phyloP scores from a whole-genome alignment of 1,284 basidiomycete genomes.

The Pulveroboletus sp. region DNA sequence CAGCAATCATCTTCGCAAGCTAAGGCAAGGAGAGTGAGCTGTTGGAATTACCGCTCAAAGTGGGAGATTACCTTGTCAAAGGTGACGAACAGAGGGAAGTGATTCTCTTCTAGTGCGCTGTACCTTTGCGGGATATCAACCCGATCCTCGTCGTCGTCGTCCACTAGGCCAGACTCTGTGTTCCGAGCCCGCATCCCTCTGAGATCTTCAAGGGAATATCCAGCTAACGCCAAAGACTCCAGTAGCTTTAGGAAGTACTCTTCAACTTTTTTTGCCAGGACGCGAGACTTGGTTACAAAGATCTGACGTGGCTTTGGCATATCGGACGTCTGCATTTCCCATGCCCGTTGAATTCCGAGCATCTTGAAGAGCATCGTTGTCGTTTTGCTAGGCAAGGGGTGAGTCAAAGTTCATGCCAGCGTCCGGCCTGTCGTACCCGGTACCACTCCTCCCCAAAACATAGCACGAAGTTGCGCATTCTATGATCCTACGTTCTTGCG shows the following conservation, averaged over 20 bases:
- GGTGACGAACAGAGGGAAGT: conserved; percentile 72
- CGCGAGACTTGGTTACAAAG: no score
- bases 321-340: no score
- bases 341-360: no score
- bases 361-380: conserved; percentile 77
- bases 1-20: no score
- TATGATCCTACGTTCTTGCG: conserved; percentile 61
- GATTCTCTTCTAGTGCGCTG: no score
- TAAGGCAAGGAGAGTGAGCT: conserved; percentile 8
- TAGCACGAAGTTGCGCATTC: conserved; percentile 63
- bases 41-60: not conserved
- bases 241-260: conserved; percentile 62
- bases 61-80: conserved; percentile 54
- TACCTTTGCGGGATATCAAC: conserved; percentile 55
- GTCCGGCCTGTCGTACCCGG: conserved; percentile 50
- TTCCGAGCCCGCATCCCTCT: conserved; percentile 27
- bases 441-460: conserved; percentile 72
- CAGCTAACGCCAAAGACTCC: conserved; percentile 46
- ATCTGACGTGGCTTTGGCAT: no score
- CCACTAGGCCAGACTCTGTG: conserved; percentile 43
- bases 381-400: conserved; percentile 54
- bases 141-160: conserved; percentile 51
- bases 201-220: conserved; percentile 43
- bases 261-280: conserved; percentile 65
- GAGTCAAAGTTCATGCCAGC: not conserved